These are phyloP conservation scores for Flueggea neowawraea DNA, from an alignment of 441 rosid genomes.

Conservation along the genomic window DNA sequence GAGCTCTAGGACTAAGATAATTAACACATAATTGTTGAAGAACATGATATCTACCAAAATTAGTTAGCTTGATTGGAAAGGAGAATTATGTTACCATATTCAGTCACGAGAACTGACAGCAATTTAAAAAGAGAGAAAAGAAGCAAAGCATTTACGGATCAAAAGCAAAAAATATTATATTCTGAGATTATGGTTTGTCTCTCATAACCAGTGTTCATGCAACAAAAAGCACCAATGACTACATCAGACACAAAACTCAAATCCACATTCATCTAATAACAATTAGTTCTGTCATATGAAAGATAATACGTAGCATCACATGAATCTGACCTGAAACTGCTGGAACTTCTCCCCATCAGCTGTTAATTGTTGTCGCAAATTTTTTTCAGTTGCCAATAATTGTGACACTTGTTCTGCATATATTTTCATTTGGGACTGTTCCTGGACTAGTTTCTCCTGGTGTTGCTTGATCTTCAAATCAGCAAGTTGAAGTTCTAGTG, in stretches of 20 bases:
- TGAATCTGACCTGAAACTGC: conserved; percentile 75
- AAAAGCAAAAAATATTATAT: too few species aligned
- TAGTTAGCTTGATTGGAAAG: too few species aligned
- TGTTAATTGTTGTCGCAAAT: conserved; percentile 73
- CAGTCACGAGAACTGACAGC: too few species aligned
- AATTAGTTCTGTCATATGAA: not conserved
- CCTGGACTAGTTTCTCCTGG: conserved; percentile 78
- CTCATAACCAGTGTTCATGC: too few species aligned
- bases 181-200: too few species aligned
- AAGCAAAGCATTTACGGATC: too few species aligned
- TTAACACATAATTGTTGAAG: not conserved
- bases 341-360: conserved; percentile 95
- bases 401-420: conserved; percentile 90
- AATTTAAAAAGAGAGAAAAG: too few species aligned
- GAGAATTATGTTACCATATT: too few species aligned
- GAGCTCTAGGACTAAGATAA: not conserved
- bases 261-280: too few species aligned
- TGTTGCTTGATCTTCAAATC: conserved; percentile 76
- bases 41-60: too few species aligned
- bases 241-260: too few species aligned
- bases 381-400: conserved; percentile 79
- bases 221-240: too few species aligned
- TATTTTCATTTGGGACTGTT: conserved; percentile 82
- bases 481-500: conserved; percentile 79
- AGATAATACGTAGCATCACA: not conserved